A percentile compares a stretch with the other conserved stretches of the same genome.
These are phyloP conservation scores for Boletus rubroflammeus DNA, from an alignment of 768 basidiomycete species.

Conservation along the genomic window DNA sequence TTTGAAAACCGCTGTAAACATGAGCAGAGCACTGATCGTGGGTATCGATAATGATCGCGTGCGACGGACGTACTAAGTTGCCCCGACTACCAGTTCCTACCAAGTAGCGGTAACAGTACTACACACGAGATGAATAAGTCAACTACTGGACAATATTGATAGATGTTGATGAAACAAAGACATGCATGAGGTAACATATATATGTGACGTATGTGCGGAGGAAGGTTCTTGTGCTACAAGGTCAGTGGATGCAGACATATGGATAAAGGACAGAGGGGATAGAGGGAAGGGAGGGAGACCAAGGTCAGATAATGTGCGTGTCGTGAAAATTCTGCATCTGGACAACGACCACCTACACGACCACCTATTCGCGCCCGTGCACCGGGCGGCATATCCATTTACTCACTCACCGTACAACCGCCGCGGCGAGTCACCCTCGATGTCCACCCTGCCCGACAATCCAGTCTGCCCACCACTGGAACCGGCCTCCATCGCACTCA, in stretches of 20 bases:
- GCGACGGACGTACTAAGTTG: background rate
- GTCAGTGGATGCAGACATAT: conserved; percentile 1
- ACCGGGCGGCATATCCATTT: background rate
- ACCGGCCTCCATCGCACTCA: conserved; percentile 17
- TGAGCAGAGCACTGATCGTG: background rate
- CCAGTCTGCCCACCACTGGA: conserved; percentile 33
- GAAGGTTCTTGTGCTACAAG: conserved; percentile 9
- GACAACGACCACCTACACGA: background rate
- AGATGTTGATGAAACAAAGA: background rate
- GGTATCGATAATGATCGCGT: background rate
- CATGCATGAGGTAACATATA: conserved; percentile 11
- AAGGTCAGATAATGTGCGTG: background rate
- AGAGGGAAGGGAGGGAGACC: background rate
- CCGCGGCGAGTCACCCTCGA: conserved; percentile 23
- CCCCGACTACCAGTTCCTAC: background rate
- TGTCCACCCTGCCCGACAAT: conserved; percentile 37
- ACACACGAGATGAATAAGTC: background rate
- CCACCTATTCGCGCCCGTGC: background rate
- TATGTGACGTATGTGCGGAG: conserved; percentile 5
- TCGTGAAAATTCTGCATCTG: background rate
- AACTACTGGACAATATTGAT: background rate
- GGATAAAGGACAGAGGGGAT: background rate
- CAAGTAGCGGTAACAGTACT: background rate
- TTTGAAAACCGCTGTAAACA: no score
- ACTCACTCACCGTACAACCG: conserved; percentile 7